phyloP scores from a whole-genome alignment of 164 flowering plant genomes.

The Tetracentron sinense region DNA sequence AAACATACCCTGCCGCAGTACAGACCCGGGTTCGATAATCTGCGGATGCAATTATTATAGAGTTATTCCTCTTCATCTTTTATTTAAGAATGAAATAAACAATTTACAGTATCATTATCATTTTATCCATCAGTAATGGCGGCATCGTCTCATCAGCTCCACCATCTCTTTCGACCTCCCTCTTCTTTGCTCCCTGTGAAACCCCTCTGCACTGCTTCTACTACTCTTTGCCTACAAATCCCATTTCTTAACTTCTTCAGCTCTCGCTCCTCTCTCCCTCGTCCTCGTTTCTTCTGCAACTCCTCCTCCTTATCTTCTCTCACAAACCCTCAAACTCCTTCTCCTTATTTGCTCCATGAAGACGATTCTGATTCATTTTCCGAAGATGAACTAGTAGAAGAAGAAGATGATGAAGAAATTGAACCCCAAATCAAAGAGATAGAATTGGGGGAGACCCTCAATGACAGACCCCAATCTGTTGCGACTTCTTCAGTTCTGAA shows the following conservation, averaged over 20 bases:
- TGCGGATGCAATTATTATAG: no score
- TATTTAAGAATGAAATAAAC: no score
- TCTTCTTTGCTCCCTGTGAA: conserved; percentile 5
- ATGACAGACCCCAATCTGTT: no score
- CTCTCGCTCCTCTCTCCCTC: neutral
- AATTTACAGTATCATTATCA: no score
- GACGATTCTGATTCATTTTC: neutral
- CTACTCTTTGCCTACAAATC: conserved; percentile 4
- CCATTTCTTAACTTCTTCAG: neutral
- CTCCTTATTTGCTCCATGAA: neutral
- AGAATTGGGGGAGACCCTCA: neutral
- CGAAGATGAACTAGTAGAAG: conserved; percentile 1
- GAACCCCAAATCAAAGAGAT: neutral
- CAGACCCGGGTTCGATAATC: no score
- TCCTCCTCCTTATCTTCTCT: conserved; percentile 9
- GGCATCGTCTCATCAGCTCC: conserved; percentile 2
- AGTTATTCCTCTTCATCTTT: no score
- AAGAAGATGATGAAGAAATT: no score
- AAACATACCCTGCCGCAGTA: no score
- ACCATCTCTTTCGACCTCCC: conserved; percentile 15
- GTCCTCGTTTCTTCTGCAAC: conserved; percentile 6
- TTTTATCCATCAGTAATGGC: conserved; percentile 9
- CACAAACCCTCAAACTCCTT: neutral
- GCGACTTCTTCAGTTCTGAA: no score
- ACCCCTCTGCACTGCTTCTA: conserved; percentile 7